Evolutionary conservation across 2,329 filamentous ascomycete species (phyloP).

Genomic region (Cordyceps javanica): DNA sequence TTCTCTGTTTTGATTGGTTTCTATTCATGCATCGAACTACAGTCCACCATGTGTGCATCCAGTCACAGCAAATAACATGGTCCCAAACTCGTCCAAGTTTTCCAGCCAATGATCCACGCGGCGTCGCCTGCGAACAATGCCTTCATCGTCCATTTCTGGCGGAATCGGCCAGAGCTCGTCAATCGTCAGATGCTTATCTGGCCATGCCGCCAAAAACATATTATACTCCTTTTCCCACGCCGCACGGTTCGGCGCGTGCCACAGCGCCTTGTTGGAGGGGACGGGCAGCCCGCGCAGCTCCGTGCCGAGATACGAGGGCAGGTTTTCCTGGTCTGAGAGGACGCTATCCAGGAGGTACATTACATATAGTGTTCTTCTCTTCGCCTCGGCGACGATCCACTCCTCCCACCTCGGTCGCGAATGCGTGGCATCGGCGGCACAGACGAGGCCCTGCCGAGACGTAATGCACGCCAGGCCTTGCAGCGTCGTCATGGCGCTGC

Average conservation of each 20-base stretch:
- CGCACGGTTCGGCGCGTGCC: conserved; percentile 31
- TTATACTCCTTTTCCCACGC: conserved; percentile 41
- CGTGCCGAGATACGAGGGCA: conserved; percentile 42
- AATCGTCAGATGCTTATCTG: conserved; percentile 34
- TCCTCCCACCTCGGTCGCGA: conserved; percentile 42
- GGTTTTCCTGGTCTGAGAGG: conserved; percentile 34
- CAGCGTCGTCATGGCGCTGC: conserved; percentile 41
- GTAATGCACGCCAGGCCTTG: conserved; percentile 41
- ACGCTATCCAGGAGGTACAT: conserved; percentile 50
- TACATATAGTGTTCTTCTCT: conserved; percentile 42
- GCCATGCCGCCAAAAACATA: conserved; percentile 35
- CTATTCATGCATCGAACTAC: neutral
- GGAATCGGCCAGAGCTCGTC: conserved; percentile 45
- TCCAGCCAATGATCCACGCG: conserved; percentile 45
- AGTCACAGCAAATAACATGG: conserved; percentile 44
- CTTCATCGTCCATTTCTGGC: conserved; percentile 23
- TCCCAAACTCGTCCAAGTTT: conserved; percentile 46
- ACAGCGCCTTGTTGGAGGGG: conserved; percentile 35
- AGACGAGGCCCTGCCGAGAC: conserved; percentile 36
- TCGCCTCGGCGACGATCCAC: conserved; percentile 48
- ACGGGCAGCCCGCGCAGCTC: conserved; percentile 41
- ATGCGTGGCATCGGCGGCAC: conserved; percentile 32
- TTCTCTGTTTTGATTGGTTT: too few relatives aligned
- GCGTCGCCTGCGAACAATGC: conserved; percentile 24
- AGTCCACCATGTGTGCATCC: conserved; percentile 34